Base-by-base conservation (phyloP, 768 basidiomycete genomes). In the Lactarius sanguifluus region DNA sequence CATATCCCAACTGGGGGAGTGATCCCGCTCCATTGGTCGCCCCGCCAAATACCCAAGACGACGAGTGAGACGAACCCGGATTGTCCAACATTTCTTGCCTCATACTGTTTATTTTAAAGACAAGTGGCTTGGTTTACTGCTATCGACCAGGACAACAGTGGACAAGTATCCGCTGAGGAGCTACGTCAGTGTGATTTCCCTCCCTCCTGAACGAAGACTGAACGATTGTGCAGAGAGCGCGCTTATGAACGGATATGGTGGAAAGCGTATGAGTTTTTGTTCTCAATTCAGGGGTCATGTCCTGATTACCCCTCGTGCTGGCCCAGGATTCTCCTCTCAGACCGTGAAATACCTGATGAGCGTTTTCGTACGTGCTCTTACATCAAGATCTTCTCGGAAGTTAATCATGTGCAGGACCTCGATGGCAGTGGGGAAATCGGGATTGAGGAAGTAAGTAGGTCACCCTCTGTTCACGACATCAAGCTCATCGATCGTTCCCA, bases 291-390 rank as follows among this genome's bases (percentile, higher is more conserved):
- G 20, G 20, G 20, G 15, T 40, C 15, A 32, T 34, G 7, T 56
- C 10, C 32, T 32, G 30, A n/a, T n/a, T 32, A 34, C 18, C 20
- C 28, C 23, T 56, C 10, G 16, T 18, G 9, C 41, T 20, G 28
- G 1, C 36, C 0, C 13, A 55, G 52, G n/a, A 1, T 62, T 62
- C 28, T 62, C 61, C 12, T 3, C 54, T 13, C 18, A 55, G 36
- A 62, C 61, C 23, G 61, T 62, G 38, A 55, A n/a, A 20, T 62
- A 62, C 50, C 23, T 62, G 50, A 62, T 62, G 61, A 32, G 25
- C 38, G 30, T 62, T 40, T 62, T 62, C 38, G 61, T 62, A 41
- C 18, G 61, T 56, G 23, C 30, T 61, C 50, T 52, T 52, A 25
- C 50, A 20, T 23, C 15, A 30, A 30, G 2, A 9, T n/a, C 20